Evolutionary conservation across 176 grass and related monocot species (phyloP).

Genomic region (Zoysia japonica): DNA sequence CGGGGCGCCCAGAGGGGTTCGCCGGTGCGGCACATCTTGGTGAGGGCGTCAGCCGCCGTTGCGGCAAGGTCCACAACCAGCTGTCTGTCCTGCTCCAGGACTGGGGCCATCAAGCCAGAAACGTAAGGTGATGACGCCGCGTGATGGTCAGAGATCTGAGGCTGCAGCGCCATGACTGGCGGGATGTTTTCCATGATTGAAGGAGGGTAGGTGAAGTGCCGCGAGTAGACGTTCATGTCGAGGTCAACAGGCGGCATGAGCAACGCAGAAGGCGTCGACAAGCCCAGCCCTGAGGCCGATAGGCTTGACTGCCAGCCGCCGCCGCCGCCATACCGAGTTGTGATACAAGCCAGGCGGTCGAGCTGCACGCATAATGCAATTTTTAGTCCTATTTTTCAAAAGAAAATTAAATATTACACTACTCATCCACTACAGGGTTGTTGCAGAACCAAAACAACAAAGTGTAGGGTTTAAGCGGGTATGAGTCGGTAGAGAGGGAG

Average conservation of each 20-base stretch:
- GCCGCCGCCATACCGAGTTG: constrained; percentile 54
- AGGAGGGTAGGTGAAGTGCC: constrained; percentile 66
- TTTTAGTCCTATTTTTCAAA: background rate
- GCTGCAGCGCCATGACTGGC: constrained; percentile 18
- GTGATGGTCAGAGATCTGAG: constrained; percentile 34
- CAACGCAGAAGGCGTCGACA: constrained; percentile 42
- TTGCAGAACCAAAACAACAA: background rate
- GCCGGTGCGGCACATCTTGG: constrained; percentile 55
- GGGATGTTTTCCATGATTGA: constrained; percentile 56
- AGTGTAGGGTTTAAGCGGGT: constrained; percentile 21
- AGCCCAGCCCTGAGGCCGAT: constrained; percentile 40
- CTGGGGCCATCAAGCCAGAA: constrained; percentile 19
- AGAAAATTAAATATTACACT: background rate
- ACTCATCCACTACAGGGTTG: background rate
- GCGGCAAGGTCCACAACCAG: constrained; percentile 71
- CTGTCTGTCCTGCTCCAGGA: constrained; percentile 76
- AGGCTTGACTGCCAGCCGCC: constrained; percentile 43
- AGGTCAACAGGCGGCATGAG: constrained; percentile 75
- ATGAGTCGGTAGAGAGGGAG: background rate
- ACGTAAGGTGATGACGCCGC: constrained; percentile 24
- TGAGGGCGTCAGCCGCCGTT: constrained; percentile 63
- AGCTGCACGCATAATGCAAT: constrained; percentile 51
- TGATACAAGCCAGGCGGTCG: constrained; percentile 79
- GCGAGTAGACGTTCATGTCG: constrained; percentile 79
- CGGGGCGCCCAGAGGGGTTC: constrained; percentile 63